Evolutionary conservation across 805 yeast species (phyloP).

Genomic region (Candida xyloterini): DNA sequence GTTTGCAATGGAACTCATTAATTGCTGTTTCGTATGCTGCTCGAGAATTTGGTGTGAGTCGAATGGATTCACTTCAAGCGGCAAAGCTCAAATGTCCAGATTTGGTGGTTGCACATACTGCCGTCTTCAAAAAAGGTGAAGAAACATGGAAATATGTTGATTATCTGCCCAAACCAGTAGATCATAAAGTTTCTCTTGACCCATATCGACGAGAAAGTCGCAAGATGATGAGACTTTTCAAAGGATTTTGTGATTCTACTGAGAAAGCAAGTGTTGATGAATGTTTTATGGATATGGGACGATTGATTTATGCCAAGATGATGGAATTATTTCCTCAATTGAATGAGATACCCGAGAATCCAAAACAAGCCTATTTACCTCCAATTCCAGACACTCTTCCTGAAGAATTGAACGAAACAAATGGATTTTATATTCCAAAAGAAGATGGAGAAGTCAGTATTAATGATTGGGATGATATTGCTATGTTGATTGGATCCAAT

Average conservation of each 20-base stretch:
- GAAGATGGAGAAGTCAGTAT: conserved; percentile 22
- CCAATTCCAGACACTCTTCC: conserved; percentile 40
- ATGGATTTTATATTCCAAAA: conserved; percentile 28
- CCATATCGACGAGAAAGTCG: conserved; percentile 88
- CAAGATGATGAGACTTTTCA: conserved; percentile 67
- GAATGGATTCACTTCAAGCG: conserved; percentile 69
- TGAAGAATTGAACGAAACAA: conserved; percentile 25
- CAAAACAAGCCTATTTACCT: conserved; percentile 37
- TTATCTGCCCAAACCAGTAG: conserved; percentile 54
- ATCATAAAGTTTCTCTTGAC: conserved; percentile 84
- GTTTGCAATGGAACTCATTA: conserved; percentile 88
- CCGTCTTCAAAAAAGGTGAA: conserved; percentile 87
- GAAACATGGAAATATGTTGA: conserved; percentile 74
- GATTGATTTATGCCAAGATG: conserved; percentile 47
- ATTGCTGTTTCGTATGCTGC: conserved; percentile 94
- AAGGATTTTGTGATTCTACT: conserved; percentile 58
- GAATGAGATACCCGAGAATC: conserved; percentile 9
- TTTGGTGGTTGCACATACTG: conserved; percentile 82
- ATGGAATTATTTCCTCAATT: conserved; percentile 48
- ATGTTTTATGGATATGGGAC: conserved; percentile 81
- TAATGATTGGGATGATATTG: conserved; percentile 79
- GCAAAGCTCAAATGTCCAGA: conserved; percentile 77
- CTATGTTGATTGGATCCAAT: conserved; percentile 63
- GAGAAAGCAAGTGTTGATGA: conserved; percentile 98
- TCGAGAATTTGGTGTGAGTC: conserved; percentile 69